These are phyloP conservation scores for barley (Hordeum vulgare) DNA, from an alignment of 176 grass and related monocot species.

Conservation along the genomic window DNA sequence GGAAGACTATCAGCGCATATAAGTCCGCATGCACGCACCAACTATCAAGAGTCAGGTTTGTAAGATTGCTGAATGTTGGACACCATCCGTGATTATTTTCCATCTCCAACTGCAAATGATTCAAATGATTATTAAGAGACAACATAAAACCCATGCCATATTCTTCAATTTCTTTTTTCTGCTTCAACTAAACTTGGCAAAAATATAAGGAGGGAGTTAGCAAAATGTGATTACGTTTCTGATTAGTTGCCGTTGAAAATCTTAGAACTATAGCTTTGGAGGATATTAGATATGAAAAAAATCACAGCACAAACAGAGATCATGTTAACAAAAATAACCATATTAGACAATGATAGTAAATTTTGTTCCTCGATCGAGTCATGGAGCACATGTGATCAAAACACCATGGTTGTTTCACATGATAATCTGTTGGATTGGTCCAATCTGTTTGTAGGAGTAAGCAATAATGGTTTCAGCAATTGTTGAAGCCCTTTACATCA, in stretches of 20 bases:
- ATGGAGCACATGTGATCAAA: neutral
- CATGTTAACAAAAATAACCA: neutral
- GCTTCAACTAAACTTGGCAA: neutral
- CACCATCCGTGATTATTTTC: neutral
- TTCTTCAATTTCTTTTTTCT: neutral
- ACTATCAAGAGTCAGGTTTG: neutral
- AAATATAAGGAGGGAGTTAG: neutral
- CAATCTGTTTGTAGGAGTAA: neutral
- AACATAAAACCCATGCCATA: neutral
- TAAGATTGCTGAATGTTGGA: conserved; percentile 28
- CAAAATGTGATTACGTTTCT: neutral
- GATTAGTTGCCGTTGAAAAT: neutral
- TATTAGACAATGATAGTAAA: neutral
- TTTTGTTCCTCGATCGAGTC: neutral
- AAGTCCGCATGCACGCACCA: conserved; percentile 3
- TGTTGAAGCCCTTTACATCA: neutral
- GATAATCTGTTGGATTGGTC: neutral
- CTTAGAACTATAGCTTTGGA: neutral
- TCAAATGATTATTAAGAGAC: conserved; percentile 8
- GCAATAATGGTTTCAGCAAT: neutral
- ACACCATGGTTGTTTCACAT: neutral
- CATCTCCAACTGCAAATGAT: neutral
- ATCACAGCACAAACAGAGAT: neutral
- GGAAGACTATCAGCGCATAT: conserved; percentile 17
- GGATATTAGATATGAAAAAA: neutral